These are phyloP conservation scores for Russula sp. DNA, from an alignment of 768 basidiomycete species.

Conservation along the genomic window DNA sequence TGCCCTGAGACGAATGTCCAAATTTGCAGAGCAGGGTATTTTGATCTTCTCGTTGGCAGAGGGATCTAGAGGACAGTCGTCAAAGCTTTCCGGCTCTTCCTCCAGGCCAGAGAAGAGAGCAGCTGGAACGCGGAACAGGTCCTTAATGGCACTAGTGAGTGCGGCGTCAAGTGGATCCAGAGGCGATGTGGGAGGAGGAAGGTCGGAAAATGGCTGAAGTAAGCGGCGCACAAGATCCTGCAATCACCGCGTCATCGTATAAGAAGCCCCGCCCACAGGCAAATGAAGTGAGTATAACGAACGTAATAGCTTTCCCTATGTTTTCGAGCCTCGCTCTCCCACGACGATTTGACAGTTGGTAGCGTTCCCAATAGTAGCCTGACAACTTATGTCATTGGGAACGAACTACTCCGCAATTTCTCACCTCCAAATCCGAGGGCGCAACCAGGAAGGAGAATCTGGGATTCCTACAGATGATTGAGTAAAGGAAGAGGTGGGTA, in stretches of 20 bases:
- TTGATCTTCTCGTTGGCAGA: constrained; percentile 8
- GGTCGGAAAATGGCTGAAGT: constrained; percentile 45
- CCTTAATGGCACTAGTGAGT: constrained; percentile 19
- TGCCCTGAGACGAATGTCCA: constrained; percentile 46
- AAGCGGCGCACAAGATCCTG: constrained; percentile 67
- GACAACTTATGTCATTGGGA: constrained; percentile 1
- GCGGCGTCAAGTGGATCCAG: constrained; percentile 15
- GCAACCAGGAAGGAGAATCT: constrained; percentile 65
- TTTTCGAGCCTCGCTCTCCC: constrained; percentile 49
- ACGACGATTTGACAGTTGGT: constrained; percentile 47
- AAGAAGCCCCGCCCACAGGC: background rate
- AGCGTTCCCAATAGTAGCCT: constrained; percentile 61
- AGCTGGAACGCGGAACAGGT: constrained; percentile 20
- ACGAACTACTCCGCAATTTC: constrained; percentile 23
- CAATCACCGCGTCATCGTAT: background rate
- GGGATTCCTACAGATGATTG: constrained; percentile 48
- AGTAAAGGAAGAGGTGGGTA: constrained; percentile 5
- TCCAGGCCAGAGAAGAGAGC: constrained; percentile 18
- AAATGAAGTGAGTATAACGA: constrained; percentile 23
- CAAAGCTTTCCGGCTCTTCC: constrained; percentile 15
- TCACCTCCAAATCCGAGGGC: constrained; percentile 74
- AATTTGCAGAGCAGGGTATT: constrained; percentile 36
- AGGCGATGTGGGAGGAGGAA: constrained; percentile 20
- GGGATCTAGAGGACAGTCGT: constrained; percentile 16
- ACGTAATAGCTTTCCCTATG: constrained; percentile 73